Percentiles rank a stretch among this genome's conserved stretches.
These are phyloP conservation scores for Euphorbia peplus DNA, from an alignment of 345 rosid species.

Conservation along the genomic window DNA sequence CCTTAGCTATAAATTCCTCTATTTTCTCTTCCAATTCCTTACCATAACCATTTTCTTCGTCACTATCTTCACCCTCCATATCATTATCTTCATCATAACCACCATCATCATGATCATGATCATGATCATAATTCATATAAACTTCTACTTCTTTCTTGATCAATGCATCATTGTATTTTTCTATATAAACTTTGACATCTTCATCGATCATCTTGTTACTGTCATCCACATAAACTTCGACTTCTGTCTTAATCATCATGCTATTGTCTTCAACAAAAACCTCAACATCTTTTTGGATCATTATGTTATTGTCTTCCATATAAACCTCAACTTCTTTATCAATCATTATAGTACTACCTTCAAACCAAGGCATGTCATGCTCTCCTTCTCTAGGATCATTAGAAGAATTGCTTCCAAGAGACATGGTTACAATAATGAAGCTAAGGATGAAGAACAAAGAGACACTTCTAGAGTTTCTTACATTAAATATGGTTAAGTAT, in stretches of 20 bases:
- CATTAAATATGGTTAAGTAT: slow-evolving; percentile 8
- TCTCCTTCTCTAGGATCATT: slow-evolving; percentile 8
- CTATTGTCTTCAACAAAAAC: not conserved
- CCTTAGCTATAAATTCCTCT: slow-evolving; percentile 31
- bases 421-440: slow-evolving; percentile 16
- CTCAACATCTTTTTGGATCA: not conserved
- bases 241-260: not conserved
- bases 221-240: not conserved
- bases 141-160: not conserved
- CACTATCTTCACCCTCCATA: slow-evolving; percentile 11
- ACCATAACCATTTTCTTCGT: slow-evolving; percentile 8
- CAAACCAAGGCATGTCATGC: slow-evolving; percentile 6
- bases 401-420: slow-evolving; percentile 10
- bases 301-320: not conserved
- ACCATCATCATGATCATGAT: not conserved
- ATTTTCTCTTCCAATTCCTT: slow-evolving; percentile 19
- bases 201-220: not conserved
- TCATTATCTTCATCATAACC: not conserved
- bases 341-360: not conserved
- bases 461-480: slow-evolving; percentile 19
- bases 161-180: too few relatives aligned
- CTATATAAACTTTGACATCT: not conserved
- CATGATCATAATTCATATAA: not conserved
- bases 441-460: slow-evolving; percentile 23
- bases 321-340: not conserved